Percentiles rank a stretch among this genome's conserved stretches.
Conservation (phyloP, 257 asterid species). For the Rubia yunnanensis region DNA sequence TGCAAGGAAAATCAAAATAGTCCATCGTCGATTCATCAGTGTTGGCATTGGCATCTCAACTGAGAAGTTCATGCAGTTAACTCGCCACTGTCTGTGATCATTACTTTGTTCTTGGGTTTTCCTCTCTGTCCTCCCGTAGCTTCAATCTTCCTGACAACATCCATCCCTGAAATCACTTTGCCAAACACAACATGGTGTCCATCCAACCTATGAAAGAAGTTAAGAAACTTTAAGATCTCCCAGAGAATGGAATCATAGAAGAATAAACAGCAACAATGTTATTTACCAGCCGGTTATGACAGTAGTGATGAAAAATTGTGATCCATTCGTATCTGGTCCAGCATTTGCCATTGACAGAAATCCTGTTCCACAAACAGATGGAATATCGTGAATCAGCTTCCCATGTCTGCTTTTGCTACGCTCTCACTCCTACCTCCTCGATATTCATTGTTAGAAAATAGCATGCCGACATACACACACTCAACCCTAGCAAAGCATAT, state of each 20-base stretch:
- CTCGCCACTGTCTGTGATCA: constrained; percentile 64
- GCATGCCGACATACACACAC: background rate
- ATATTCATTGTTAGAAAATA: background rate
- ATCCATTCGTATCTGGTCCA: constrained; percentile 83
- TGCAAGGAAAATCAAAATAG: background rate
- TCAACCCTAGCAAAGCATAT: background rate
- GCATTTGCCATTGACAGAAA: constrained; percentile 87
- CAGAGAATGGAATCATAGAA: background rate
- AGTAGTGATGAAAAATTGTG: constrained; percentile 81
- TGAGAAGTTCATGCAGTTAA: constrained; percentile 19
- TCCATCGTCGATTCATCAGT: background rate
- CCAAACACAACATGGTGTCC: constrained; percentile 92
- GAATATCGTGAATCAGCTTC: background rate
- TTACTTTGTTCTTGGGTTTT: constrained; percentile 46
- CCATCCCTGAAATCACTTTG: constrained; percentile 85
- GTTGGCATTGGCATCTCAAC: too few species aligned
- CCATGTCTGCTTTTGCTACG: background rate
- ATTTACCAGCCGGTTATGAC: constrained; percentile 66
- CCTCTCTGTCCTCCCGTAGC: constrained; percentile 57
- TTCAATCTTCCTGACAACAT: constrained; percentile 63
- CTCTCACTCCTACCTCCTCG: background rate
- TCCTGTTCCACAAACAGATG: constrained; percentile 28
- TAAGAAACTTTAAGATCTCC: constrained; percentile 1
- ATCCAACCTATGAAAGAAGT: constrained; percentile 55
- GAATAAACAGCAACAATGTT: background rate